These are phyloP conservation scores for Amborella trichopoda DNA, from an alignment of 164 flowering plant genomes.

Conservation along the genomic window DNA sequence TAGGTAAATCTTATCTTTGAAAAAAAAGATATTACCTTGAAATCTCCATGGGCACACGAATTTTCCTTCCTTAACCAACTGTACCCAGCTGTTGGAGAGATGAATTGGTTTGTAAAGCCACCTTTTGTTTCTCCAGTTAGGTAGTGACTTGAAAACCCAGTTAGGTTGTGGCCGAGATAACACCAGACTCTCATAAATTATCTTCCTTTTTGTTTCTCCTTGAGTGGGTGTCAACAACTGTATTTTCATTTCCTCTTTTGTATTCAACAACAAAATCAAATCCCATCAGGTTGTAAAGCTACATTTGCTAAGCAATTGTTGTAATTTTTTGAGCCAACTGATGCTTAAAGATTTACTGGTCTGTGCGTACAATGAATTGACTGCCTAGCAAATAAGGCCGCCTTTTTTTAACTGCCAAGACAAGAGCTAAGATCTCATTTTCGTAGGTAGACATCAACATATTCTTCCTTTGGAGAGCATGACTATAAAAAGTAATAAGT, in stretches of 20 bases:
- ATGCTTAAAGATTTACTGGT: not conserved
- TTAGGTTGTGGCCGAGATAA: not conserved
- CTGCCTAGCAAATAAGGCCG: slow-evolving; percentile 1
- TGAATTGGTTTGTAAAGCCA: not conserved
- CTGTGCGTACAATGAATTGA: not conserved
- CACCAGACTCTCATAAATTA: not conserved
- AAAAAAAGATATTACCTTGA: not conserved
- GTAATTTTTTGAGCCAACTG: not conserved
- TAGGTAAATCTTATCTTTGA: not conserved
- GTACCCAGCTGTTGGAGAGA: too few species aligned
- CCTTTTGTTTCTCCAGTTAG: not conserved
- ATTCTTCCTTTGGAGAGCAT: too few species aligned
- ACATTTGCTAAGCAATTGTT: not conserved
- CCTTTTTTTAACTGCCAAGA: not conserved
- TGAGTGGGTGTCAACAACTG: slow-evolving; percentile 1
- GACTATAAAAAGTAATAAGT: too few species aligned
- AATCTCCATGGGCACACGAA: not conserved
- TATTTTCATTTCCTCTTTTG: slow-evolving; percentile 1
- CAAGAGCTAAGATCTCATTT: too few species aligned
- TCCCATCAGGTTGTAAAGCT: not conserved
- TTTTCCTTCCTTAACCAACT: not conserved
- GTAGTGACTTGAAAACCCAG: not conserved
- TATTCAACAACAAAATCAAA: slow-evolving; percentile 1
- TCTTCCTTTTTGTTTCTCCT: too few species aligned
- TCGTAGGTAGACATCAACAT: too few species aligned